Evolutionary conservation across 2,329 filamentous ascomycete species (phyloP), one percentile per base, ranked within the genome.

Genomic region (Cercospora janseana): DNA sequence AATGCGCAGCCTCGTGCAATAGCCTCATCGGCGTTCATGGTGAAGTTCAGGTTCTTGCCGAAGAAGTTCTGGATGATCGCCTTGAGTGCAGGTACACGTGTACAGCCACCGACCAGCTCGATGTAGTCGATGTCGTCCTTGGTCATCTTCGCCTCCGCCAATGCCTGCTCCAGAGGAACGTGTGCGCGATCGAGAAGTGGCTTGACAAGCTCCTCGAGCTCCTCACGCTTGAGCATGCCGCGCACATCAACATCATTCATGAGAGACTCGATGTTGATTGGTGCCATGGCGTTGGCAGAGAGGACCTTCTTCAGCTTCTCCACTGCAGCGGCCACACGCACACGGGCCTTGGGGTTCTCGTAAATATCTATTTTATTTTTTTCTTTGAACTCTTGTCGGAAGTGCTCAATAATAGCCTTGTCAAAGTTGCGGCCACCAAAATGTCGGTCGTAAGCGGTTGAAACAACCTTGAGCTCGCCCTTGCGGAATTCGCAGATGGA

Each of bases 231-330:
- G 67, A 98, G 80, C 80, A 95, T 86, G 54, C 86, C 78, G 46
- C 82, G 82, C 28, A 95, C 93, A 70, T 98, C 93, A 55, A 95
- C 78, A 70, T 98, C 93, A 73, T 97, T 94, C 91, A 98, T 97
- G 62, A 98, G 79, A 27, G 91, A 96, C 78, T 98, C 93, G 66
- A 98, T 94, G 79, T 91, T 97, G 71, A 98, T 74, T 42, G 92
- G 89, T 13, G 92, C 90, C 67, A 87, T 81, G 62, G 91, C 87
- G 76, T 97, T 97, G 69, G 93, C 93, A 27, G 92, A 97, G 49
- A 98, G 79, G 49, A 97, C 85, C 83, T 97, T 97, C 85, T 98
- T 98, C 69, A 95, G 77, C 81, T 95, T 96, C 80, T 98, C 93
- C 48, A 91, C 90, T 50, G 88, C 90, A 55, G 89, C 84, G 32